Evolutionary conservation across 441 rosid genomes (phyloP).

Genomic region (Erodium texanum): DNA sequence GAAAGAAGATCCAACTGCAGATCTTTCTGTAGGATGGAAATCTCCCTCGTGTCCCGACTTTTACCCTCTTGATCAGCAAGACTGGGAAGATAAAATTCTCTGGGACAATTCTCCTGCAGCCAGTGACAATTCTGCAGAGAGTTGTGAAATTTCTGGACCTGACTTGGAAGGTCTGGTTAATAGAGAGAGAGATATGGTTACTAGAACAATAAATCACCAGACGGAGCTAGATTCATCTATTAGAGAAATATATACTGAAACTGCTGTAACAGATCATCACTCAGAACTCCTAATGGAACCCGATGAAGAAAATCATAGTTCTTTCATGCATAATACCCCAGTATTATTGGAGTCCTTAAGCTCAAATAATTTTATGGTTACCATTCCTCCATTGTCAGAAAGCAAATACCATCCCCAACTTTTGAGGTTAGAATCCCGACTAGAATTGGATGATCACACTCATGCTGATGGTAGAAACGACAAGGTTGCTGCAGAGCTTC

Average conservation of each 20-base stretch:
- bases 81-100: slow-evolving; percentile 81
- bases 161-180: slow-evolving; percentile 29
- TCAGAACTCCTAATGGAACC: slow-evolving; percentile 23
- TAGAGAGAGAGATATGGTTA: slow-evolving; percentile 30
- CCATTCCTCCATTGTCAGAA: slow-evolving; percentile 23
- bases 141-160: slow-evolving; percentile 34
- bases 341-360: slow-evolving; percentile 50
- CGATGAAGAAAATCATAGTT: slow-evolving; percentile 31
- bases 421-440: slow-evolving; percentile 65
- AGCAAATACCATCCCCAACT: slow-evolving; percentile 76
- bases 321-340: slow-evolving; percentile 30
- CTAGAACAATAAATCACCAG: slow-evolving; percentile 18
- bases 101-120: slow-evolving; percentile 57
- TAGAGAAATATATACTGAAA: not conserved
- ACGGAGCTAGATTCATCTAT: slow-evolving; percentile 1
- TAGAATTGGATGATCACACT: slow-evolving; percentile 30
- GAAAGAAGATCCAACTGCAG: slow-evolving; percentile 38
- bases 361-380: slow-evolving; percentile 27
- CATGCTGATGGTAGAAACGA: slow-evolving; percentile 29
- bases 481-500: slow-evolving; percentile 27
- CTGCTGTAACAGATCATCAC: slow-evolving; percentile 15
- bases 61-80: slow-evolving; percentile 78
- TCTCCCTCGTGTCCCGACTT: slow-evolving; percentile 38
- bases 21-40: slow-evolving; percentile 42
- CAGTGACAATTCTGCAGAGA: slow-evolving; percentile 36